Percentiles rank a stretch among this genome's conserved stretches.
Evolutionary conservation across 2,329 filamentous ascomycete genomes (phyloP).

Genomic region (Trichoderma sp.): DNA sequence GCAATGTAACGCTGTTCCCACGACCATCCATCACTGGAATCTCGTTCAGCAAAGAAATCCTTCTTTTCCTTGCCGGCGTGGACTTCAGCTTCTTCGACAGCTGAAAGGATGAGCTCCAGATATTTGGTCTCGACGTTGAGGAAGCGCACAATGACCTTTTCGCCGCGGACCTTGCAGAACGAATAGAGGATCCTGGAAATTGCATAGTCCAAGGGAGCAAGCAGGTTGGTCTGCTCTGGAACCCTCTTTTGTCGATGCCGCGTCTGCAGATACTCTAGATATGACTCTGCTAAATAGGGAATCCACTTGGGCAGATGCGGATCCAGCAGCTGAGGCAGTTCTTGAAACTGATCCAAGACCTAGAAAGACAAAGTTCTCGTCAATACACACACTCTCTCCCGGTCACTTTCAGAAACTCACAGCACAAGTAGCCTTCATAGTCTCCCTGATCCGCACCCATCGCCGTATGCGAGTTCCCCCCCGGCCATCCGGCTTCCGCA

Average conservation of each 20-base stretch:
- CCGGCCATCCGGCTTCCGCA: slow-evolving; percentile 50
- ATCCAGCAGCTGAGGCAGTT: slow-evolving; percentile 90
- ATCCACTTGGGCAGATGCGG: slow-evolving; percentile 74
- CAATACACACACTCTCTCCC: neutral
- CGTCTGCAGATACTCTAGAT: slow-evolving; percentile 62
- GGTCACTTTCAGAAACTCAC: slow-evolving; percentile 33
- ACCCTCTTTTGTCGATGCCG: slow-evolving; percentile 40
- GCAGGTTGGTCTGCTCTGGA: slow-evolving; percentile 36
- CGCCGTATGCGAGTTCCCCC: slow-evolving; percentile 43
- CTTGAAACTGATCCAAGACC: slow-evolving; percentile 84
- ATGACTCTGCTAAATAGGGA: slow-evolving; percentile 70
- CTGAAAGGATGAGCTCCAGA: slow-evolving; percentile 74
- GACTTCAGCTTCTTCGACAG: slow-evolving; percentile 61
- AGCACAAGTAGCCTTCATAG: slow-evolving; percentile 44
- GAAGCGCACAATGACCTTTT: slow-evolving; percentile 89
- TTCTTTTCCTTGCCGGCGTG: neutral
- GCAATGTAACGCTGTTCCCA: slow-evolving; percentile 92
- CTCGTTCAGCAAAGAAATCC: neutral
- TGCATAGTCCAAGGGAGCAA: slow-evolving; percentile 62
- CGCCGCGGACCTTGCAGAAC: slow-evolving; percentile 89
- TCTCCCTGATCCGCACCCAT: slow-evolving; percentile 50
- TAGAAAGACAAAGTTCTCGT: slow-evolving; percentile 23
- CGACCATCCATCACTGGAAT: slow-evolving; percentile 43
- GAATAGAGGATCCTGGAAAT: slow-evolving; percentile 80
- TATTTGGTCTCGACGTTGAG: slow-evolving; percentile 85